Base-by-base conservation (phyloP, 306 rosid genomes). In the Aeschynomene evenia region DNA sequence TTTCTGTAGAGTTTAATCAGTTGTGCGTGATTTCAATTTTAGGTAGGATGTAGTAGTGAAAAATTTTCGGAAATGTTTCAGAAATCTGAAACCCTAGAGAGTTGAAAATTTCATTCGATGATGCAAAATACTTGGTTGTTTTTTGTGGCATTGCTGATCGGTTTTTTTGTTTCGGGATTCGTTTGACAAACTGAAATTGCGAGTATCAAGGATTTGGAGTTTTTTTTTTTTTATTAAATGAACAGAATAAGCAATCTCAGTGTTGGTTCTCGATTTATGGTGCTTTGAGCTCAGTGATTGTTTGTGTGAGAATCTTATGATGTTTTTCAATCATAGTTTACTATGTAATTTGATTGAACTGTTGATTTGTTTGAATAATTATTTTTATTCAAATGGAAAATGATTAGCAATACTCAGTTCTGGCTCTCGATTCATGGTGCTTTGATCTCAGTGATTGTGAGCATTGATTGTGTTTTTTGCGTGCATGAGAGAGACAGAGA, bases 31-130 rank as follows among this genome's bases (percentile, higher is more conserved):
- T 45, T 2, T 1, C 12, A 1, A 45, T n/a, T 37, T 7, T 1
- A n/a, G 43, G 3, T 0, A 10, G 43, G 14, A 9, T 13, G 4
- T 37, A 37, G 43, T 37, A 37, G 43, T 10, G n/a, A n/a, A n/a
- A n/a, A n/a, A n/a, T n/a, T n/a, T n/a, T n/a, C n/a, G n/a, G n/a
- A n/a, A n/a, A n/a, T n/a, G n/a, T n/a, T n/a, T n/a, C n/a, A n/a
- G n/a, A n/a, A n/a, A n/a, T 60, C 66, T 8, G 23, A 75, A 79
- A 82, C 81, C 86, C 86, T 82, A 75, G 43, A 55, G 52, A 14
- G 14, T n/a, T 13, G 7, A 40, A n/a, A n/a, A n/a, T n/a, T 52
- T 18, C 0, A 9, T 23, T 29, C n/a, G 9, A 26, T 64, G 5
- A 61, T 3, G 19, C n/a, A n/a, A n/a, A 10, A 37, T 37, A 14